Evolutionary conservation across 2,329 filamentous ascomycete genomes (phyloP).

Genomic region (Diatrype stigma): DNA sequence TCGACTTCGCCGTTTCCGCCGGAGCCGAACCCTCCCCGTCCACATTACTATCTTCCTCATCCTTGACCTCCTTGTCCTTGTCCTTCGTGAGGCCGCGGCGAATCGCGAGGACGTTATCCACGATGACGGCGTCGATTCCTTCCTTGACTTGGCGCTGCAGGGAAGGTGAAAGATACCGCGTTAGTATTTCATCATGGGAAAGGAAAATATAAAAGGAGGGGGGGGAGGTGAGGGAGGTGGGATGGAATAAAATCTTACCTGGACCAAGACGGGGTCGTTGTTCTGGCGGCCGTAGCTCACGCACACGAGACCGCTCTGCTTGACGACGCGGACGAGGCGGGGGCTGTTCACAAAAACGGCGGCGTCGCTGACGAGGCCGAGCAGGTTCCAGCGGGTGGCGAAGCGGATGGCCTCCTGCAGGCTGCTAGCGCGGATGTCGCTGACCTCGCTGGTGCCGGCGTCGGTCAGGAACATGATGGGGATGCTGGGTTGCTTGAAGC

Average conservation of each 20-base stretch:
- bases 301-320: conserved; percentile 89
- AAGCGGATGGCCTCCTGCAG: conserved; percentile 95
- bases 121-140: conserved; percentile 96
- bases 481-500: conserved; percentile 95
- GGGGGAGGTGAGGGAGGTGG: neutral
- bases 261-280: conserved; percentile 80
- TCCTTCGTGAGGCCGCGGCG: conserved; percentile 73
- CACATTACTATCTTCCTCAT: neutral
- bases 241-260: conserved; percentile 54
- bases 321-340: conserved; percentile 83
- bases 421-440: conserved; percentile 84
- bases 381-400: conserved; percentile 87
- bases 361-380: conserved; percentile 86
- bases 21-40: neutral
- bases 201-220: neutral
- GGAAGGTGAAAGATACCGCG: conserved; percentile 4
- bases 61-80: conserved; percentile 18
- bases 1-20: neutral
- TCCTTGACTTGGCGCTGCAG: conserved; percentile 80
- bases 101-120: conserved; percentile 90
- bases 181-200: conserved; percentile 7
- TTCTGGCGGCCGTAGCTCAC: conserved; percentile 91
- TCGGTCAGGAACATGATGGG: conserved; percentile 94
- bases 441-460: conserved; percentile 73
- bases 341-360: conserved; percentile 88